Evolutionary conservation across 169 alveolate genomes (phyloP).

Genomic region (Eimeria acervulina): DNA sequence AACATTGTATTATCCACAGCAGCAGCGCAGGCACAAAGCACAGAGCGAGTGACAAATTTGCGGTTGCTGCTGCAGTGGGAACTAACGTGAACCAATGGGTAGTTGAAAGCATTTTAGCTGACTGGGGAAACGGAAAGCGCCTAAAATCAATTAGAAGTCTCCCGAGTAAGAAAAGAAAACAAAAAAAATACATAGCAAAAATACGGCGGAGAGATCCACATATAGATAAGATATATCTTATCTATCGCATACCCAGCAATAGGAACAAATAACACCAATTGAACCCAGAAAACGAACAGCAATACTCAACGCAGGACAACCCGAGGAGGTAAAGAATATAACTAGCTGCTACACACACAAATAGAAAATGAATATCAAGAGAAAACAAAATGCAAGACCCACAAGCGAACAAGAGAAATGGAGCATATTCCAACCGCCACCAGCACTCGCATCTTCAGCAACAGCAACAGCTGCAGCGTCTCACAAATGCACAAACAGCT

Average conservation of each 20-base stretch:
- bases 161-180: neutral
- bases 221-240: no score
- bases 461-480: neutral
- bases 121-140: neutral
- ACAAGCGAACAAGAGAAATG: neutral
- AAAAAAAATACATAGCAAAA: no score
- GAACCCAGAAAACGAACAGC: neutral
- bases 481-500: neutral
- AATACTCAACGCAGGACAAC: neutral
- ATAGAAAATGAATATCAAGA: neutral
- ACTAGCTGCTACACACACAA: neutral
- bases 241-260: neutral
- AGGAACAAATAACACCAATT: neutral
- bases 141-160: neutral
- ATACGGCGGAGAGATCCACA: neutral
- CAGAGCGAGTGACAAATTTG: no score
- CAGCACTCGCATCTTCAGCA: no score
- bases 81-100: neutral
- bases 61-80: neutral
- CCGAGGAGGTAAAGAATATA: neutral
- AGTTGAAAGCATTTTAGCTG: neutral
- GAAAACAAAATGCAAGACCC: neutral
- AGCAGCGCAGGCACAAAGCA: neutral
- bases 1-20: neutral
- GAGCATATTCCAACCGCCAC: neutral